Evolutionary conservation across 768 basidiomycete genomes (phyloP).

Genomic region (Lentinula sp.): DNA sequence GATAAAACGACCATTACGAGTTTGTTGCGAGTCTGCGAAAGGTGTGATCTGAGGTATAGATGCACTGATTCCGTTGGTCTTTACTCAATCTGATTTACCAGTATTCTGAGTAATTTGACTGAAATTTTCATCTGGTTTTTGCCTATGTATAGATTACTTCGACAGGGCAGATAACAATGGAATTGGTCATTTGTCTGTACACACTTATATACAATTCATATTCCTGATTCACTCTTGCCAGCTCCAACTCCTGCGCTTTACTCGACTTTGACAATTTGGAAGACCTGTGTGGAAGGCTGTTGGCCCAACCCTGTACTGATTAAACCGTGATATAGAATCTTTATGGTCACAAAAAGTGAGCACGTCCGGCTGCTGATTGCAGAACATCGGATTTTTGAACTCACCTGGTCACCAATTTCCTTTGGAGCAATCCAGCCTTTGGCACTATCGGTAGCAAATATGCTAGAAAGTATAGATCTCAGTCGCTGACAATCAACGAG

Average conservation of each 20-base stretch:
- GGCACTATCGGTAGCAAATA: not conserved
- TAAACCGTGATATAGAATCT: too few relatives aligned
- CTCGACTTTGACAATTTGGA: not conserved
- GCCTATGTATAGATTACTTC: too few relatives aligned
- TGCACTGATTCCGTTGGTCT: slow-evolving; percentile 18
- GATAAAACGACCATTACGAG: slow-evolving; percentile 33
- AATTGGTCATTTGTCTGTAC: too few relatives aligned
- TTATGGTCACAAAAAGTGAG: too few relatives aligned
- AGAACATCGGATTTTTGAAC: not conserved
- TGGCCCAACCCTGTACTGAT: too few relatives aligned
- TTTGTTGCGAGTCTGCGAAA: slow-evolving; percentile 13
- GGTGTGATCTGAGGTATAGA: slow-evolving; percentile 34
- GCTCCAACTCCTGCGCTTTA: not conserved
- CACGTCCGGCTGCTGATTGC: not conserved
- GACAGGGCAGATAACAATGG: too few relatives aligned
- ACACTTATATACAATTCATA: too few relatives aligned
- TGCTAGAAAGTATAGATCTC: not conserved
- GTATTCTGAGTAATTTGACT: too few relatives aligned
- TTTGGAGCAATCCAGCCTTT: not conserved
- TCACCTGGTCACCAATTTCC: not conserved
- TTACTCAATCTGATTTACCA: too few relatives aligned
- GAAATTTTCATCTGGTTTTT: not conserved
- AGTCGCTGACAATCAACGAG: not conserved
- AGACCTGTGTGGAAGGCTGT: not conserved
- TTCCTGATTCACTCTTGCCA: not conserved